Evolutionary conservation across 1,284 basidiomycete species (phyloP).

Genomic region (Apiotrichum akiyoshidainum): DNA sequence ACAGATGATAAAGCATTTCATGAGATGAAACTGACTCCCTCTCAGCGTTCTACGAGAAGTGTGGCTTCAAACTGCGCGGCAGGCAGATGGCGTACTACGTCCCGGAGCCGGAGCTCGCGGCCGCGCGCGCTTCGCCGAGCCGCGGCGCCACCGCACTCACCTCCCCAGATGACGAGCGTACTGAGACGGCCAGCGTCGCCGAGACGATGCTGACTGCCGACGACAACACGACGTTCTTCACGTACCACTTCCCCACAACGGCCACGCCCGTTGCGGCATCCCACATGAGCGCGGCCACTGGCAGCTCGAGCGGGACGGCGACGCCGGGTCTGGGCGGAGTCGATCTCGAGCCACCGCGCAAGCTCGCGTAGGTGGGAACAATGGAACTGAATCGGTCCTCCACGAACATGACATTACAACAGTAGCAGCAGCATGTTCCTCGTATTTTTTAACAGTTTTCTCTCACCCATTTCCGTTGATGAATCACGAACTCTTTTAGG

Average conservation of each 20-base stretch:
- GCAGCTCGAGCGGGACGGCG: not conserved
- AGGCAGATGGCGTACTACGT: conserved; percentile 38
- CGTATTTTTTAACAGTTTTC: too few relatives aligned
- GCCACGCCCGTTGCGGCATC: too few relatives aligned
- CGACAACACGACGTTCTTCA: conserved; percentile 19
- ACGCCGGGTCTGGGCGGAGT: not conserved
- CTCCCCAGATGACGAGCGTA: not conserved
- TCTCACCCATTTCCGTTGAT: too few relatives aligned
- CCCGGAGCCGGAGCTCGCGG: not conserved
- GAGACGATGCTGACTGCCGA: conserved; percentile 4
- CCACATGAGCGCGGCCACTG: not conserved
- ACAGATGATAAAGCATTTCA: too few relatives aligned
- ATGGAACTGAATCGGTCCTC: too few relatives aligned
- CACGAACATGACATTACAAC: too few relatives aligned
- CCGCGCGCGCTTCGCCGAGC: not conserved
- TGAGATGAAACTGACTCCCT: not conserved
- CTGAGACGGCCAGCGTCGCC: conserved; percentile 9
- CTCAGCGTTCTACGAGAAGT: conserved; percentile 93
- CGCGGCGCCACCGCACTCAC: not conserved
- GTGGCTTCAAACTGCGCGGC: conserved; percentile 56
- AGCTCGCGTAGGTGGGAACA: too few relatives aligned
- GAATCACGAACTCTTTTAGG: too few relatives aligned
- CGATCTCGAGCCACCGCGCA: not conserved
- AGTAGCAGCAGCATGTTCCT: too few relatives aligned
- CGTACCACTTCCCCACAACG: conserved; percentile 27